A percentile compares a stretch with the other conserved stretches of the same genome.
phyloP scores from a whole-genome alignment of 2,329 filamentous ascomycete genomes.

The Pseudopyricularia javanii region DNA sequence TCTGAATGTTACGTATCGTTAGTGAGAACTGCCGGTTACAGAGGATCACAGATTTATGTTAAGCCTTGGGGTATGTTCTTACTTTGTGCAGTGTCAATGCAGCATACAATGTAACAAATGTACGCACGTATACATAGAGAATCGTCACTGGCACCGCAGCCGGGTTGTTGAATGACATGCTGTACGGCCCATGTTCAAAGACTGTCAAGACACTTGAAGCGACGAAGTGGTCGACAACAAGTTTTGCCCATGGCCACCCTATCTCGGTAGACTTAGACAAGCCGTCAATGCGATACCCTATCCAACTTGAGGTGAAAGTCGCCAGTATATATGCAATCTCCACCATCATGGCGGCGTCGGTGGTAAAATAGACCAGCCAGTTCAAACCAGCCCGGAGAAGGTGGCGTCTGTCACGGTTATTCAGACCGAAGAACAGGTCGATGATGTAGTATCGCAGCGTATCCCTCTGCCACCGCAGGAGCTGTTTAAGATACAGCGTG shows the following conservation, averaged over 20 bases:
- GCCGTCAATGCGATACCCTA: not conserved
- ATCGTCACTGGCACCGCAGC: not conserved
- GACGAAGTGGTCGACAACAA: not conserved
- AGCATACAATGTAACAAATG: not conserved
- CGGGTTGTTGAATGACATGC: not conserved
- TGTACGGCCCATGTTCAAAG: not conserved
- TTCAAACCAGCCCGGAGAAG: not conserved
- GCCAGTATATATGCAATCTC: not conserved
- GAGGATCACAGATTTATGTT: no score
- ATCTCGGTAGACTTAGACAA: not conserved
- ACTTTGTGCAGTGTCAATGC: not conserved
- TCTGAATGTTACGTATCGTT: not conserved
- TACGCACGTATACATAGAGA: not conserved
- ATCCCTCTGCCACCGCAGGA: not conserved
- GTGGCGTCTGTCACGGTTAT: not conserved
- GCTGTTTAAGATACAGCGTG: not conserved
- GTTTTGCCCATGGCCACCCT: not conserved
- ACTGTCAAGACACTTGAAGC: not conserved
- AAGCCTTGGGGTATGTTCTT: not conserved
- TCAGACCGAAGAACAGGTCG: not conserved
- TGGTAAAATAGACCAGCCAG: not conserved
- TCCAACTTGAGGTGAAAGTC: not conserved
- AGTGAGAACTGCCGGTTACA: not conserved
- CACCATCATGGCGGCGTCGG: not conserved
- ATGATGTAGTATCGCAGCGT: not conserved